Evolutionary conservation across 139 green algal species (phyloP).

Genomic region (Axilococcus clingmanii): DNA sequence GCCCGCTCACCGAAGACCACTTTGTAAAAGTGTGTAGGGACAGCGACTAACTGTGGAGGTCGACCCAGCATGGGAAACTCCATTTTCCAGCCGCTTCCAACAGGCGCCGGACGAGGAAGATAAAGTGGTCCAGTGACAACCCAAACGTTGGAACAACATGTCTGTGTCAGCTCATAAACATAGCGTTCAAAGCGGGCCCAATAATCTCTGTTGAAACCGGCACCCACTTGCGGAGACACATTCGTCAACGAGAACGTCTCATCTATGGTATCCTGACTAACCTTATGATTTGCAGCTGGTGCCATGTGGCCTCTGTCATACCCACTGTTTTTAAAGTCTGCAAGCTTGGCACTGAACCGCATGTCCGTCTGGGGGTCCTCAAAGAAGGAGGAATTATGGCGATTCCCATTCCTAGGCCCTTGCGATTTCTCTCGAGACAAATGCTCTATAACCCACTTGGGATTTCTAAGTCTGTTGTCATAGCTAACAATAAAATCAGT

Average conservation of each 20-base stretch:
- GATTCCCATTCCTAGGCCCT: constrained; percentile 16
- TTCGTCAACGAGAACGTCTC: constrained; percentile 81
- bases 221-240: constrained; percentile 61
- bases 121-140: constrained; percentile 81
- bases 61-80: constrained; percentile 57
- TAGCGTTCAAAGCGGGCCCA: constrained; percentile 92
- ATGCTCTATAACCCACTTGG: constrained; percentile 66
- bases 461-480: constrained; percentile 62
- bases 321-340: constrained; percentile 60
- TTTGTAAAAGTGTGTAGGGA: constrained; percentile 95
- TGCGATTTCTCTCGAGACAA: constrained; percentile 17
- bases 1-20: constrained; percentile 23
- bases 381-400: constrained; percentile 46
- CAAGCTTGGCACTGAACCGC: constrained; percentile 57
- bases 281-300: constrained; percentile 74
- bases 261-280: constrained; percentile 62
- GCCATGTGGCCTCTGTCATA: constrained; percentile 92
- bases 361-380: constrained; percentile 56
- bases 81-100: constrained; percentile 47
- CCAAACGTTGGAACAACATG: constrained; percentile 51
- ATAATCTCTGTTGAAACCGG: constrained; percentile 92
- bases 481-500: constrained; percentile 42
- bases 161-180: constrained; percentile 49
- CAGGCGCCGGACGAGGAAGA: constrained; percentile 26
- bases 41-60: constrained; percentile 60